phyloP scores from a whole-genome alignment of 2,329 filamentous ascomycete species.

The Trichoderma sp. region DNA sequence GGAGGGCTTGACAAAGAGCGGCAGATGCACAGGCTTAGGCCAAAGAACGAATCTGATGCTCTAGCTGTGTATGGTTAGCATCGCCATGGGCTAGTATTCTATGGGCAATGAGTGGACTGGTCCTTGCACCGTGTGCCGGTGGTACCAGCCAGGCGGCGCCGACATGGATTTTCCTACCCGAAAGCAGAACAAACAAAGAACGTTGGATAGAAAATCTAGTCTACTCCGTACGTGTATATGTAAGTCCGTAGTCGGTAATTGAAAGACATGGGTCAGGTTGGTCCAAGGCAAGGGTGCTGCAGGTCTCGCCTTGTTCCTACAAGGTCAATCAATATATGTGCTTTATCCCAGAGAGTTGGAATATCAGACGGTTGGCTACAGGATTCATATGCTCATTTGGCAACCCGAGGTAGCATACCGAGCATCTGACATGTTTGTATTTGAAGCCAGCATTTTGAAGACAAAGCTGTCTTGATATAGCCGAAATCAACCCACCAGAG shows the following conservation, averaged over 20 bases:
- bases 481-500: background rate
- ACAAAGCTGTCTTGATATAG: background rate
- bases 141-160: constrained; percentile 5
- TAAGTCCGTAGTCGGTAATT: background rate
- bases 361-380: background rate
- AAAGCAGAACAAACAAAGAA: background rate
- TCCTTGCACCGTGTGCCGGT: constrained; percentile 8
- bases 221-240: background rate
- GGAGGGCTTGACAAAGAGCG: constrained; percentile 10
- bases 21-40: constrained; percentile 11
- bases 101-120: background rate
- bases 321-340: background rate
- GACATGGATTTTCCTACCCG: background rate
- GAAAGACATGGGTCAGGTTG: background rate
- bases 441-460: background rate
- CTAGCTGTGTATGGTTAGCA: background rate
- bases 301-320: background rate
- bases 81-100: background rate
- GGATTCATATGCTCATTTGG: background rate
- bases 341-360: background rate
- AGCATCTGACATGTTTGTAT: background rate
- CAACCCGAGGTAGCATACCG: background rate
- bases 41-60: background rate
- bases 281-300: background rate
- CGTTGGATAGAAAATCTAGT: background rate